Base-by-base conservation (phyloP, 179 eudicot genomes). In the Beta lomatogona region DNA sequence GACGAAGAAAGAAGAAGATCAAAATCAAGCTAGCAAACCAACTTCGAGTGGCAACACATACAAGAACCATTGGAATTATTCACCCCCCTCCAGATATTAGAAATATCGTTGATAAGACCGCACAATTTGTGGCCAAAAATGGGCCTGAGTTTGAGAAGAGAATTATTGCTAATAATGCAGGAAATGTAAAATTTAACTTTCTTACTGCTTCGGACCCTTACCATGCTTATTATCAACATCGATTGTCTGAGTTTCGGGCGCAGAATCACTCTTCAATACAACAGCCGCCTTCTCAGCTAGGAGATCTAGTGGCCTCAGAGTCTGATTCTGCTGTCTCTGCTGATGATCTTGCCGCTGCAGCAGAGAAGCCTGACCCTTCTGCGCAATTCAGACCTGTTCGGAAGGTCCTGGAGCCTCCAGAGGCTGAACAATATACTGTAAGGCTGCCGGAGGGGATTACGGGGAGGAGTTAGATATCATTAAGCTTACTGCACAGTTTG, bases 391-490 rank as follows among this genome's bases (percentile, higher is more conserved):
- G 94, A 81, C 84, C 95, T 68, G 86, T 92, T 14, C 90, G 87
- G 52, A 95, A 94, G 89, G 91, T 91, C 71, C 97, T 95, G 77
- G 97, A 90, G 78, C 95, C 98, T 41, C 98, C 98, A 8, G 98
- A 94, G 87, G 91, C 94, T 6, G 98, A 95, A 88, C 93, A 90
- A 60, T 95, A 92, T 82, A 92, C 96, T 73, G 97, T 95, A 36
- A 89, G 96, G 80, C 92, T 94, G 78, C 99, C 98, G 0, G 99
- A 95, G 86, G 99, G 99, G 79, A 91, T 95, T 78, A 91, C 97
- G 0, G 95, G 75, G 99, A 95, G 91, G 98, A 95, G 77, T 77
- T 94, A 82, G 96, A 95, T 86, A 91, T 95, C 41, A 95, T 95
- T 81, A 94, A 91, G 87, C 92, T 95, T 52, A 94, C 97, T 16